A percentile compares a stretch with the other conserved stretches of the same genome.
phyloP scores from a whole-genome alignment of 257 asterid genomes.

The Sherardia arvensis region DNA sequence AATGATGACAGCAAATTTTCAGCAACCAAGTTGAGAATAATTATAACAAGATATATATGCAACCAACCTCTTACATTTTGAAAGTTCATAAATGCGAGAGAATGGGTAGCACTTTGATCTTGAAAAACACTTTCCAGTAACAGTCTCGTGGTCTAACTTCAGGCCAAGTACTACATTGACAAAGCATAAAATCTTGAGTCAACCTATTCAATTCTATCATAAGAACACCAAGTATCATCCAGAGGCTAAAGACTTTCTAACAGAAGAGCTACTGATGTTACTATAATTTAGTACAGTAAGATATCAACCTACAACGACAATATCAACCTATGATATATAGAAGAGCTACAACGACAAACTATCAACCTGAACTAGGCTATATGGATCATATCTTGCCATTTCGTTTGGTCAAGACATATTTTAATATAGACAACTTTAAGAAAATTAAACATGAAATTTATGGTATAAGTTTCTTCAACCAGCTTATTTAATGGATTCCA shows the following conservation, averaged over 20 bases:
- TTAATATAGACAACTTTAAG: background rate
- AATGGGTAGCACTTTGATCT: conserved; percentile 45
- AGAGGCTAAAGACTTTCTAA: background rate
- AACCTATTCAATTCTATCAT: background rate
- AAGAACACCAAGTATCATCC: background rate
- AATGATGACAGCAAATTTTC: conserved; percentile 13
- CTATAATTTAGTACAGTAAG: too few species aligned
- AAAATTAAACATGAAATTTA: background rate
- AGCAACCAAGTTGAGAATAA: conserved; percentile 16
- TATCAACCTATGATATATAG: too few species aligned
- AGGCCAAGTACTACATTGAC: conserved; percentile 34
- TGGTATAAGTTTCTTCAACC: background rate
- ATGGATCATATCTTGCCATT: background rate
- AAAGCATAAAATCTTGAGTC: background rate
- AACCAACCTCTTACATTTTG: conserved; percentile 54
- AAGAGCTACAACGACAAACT: too few species aligned
- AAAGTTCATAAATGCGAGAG: conserved; percentile 69
- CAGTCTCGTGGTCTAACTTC: conserved; percentile 39
- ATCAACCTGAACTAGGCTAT: background rate
- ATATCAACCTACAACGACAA: too few species aligned
- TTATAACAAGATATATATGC: conserved; percentile 3
- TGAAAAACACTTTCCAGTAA: conserved; percentile 46
- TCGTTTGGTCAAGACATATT: background rate
- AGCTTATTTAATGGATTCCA: background rate
- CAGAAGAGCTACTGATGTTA: background rate